Base-by-base conservation (phyloP, 169 alveolate genomes). In the Eimeria maxima region DNA sequence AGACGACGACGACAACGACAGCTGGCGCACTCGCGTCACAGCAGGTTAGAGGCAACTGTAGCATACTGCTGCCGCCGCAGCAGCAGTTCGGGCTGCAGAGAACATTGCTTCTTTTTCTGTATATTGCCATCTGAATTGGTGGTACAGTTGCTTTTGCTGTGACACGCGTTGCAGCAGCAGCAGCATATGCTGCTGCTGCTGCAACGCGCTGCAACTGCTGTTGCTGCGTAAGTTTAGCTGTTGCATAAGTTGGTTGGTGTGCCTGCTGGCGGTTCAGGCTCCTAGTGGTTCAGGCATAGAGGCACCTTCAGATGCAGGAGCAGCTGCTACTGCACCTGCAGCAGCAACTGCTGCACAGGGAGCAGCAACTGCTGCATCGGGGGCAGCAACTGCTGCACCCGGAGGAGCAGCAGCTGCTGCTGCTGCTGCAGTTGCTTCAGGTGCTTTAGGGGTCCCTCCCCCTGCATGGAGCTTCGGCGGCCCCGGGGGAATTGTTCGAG, bases 361-460 rank as follows among this genome's bases (percentile, higher is more conserved):
- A n/a, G 71, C 90, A 45, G 4, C 90, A 3, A 20, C 69, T 14
- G 69, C 27, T 60, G 20, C 69, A 18, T 4, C 69, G n/a, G 69
- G 69, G n/a, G 69, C 69, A 16, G 69, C 69, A 60, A 24, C n/a
- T 14, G 69, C 69, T 50, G 87, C 90, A 45, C 73, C 90, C 1
- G 90, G 73, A 11, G 90, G 73, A 13, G 90, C 90, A n/a, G 90
- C 90, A 3, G 87, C 87, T 42, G 71, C 90, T 81, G 90, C 47
- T 50, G 90, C 90, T 29, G 8, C 73, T 20, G 44, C 7, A n/a
- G 71, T 73, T 22, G 18, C 90, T 7, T 38, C 69, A 60, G 69
- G 69, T 60, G 20, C 69, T 24, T 60, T 24, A 24, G 69, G 69
- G 69, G 69, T 24, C 0, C 76, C 76, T n/a, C 60, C 74, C 1